phyloP scores from a whole-genome alignment of 2,329 filamentous ascomycete genomes.

The Didymella sp. region DNA sequence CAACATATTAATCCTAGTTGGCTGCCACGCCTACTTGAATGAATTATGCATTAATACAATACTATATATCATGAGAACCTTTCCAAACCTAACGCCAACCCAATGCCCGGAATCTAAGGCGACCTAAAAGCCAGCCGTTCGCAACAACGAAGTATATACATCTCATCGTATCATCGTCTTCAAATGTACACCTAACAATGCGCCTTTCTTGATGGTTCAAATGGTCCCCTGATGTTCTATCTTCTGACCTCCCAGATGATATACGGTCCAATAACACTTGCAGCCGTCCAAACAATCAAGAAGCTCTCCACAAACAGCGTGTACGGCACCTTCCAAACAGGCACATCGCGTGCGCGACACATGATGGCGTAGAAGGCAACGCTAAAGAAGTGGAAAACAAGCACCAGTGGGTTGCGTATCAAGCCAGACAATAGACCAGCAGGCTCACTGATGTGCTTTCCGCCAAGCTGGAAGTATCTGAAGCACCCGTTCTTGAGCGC shows the following conservation, averaged over 20 bases:
- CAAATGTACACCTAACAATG: not conserved
- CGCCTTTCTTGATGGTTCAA: too few species aligned
- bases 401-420: conserved; percentile 75
- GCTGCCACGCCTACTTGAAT: not conserved
- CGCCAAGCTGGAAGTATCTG: conserved; percentile 80
- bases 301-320: conserved; percentile 70
- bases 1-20: not conserved
- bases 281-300: conserved; percentile 79
- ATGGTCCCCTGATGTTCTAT: conserved; percentile 19
- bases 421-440: conserved; percentile 83
- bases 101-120: not conserved
- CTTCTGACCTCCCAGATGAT: conserved; percentile 70
- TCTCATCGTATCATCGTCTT: conserved; percentile 1
- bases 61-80: not conserved
- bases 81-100: not conserved
- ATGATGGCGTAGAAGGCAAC: conserved; percentile 90
- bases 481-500: conserved; percentile 91
- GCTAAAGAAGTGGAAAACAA: conserved; percentile 93
- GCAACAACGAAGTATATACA: conserved; percentile 4
- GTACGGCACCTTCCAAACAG: conserved; percentile 49
- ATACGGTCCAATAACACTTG: conserved; percentile 81
- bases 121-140: not conserved
- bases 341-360: conserved; percentile 63
- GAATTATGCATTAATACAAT: conserved; percentile 9
- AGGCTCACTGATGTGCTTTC: conserved; percentile 77